phyloP scores from a whole-genome alignment of 306 rosid species.

The Geum urbanum region DNA sequence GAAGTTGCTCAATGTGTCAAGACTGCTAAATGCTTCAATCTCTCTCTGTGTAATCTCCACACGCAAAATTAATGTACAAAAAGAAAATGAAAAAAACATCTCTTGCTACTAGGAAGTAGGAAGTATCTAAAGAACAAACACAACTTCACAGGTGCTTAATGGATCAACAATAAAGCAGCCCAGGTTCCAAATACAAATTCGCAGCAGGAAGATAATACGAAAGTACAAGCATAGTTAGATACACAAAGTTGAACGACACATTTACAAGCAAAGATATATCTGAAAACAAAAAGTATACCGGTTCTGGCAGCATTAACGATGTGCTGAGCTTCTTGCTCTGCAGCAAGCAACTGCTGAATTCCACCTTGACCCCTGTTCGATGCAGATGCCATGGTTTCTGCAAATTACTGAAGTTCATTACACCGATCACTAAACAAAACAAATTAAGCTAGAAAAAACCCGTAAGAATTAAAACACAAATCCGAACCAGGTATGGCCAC shows the following conservation, averaged over 20 bases:
- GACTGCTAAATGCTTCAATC: neutral
- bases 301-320: conserved; percentile 85
- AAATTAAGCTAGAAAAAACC: conserved; percentile 2
- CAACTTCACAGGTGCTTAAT: neutral
- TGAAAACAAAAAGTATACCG: conserved; percentile 38
- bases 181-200: neutral
- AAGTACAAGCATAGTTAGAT: neutral
- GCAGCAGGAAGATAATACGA: neutral
- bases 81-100: neutral
- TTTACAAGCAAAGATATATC: neutral
- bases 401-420: conserved; percentile 11
- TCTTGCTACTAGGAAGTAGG: neutral
- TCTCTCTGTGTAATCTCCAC: neutral
- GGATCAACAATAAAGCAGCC: neutral
- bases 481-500: neutral
- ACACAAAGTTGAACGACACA: conserved; percentile 2
- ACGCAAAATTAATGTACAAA: neutral
- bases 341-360: conserved; percentile 93
- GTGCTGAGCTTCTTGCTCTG: conserved; percentile 96
- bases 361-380: conserved; percentile 84
- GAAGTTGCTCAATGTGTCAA: neutral
- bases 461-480: neutral
- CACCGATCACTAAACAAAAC: conserved; percentile 10
- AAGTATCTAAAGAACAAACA: neutral
- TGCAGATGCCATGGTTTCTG: conserved; percentile 74